Evolutionary conservation across 2,329 filamentous ascomycete species (phyloP), one percentile per base, ranked within the genome.

Genomic region (Botryotinia narcissicola): DNA sequence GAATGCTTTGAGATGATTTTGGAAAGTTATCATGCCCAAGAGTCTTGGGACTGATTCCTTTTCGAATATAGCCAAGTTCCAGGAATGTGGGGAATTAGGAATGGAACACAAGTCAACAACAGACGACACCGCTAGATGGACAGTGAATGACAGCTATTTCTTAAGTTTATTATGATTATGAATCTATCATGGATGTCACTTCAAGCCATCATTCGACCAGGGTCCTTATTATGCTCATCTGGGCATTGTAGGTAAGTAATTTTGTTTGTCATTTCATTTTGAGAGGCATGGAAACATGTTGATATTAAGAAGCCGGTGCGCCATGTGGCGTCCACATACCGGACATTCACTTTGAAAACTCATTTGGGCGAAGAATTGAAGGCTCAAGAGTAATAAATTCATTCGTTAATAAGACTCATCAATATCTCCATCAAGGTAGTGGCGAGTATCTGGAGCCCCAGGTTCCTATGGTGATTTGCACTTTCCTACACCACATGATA

Each of bases 301-400:
- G 14, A 54, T 68, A 54, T 54, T 18, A 32, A 67, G 48, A 40
- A 44, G 18, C 18, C 29, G 35, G n/a, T 42, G n/a, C 54, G n/a
- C 35, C 66, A 69, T 69, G 48, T 69, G 48, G 48, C 37, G 18
- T 69, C 48, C n/a, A 57, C 66, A 69, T 69, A 51, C 66, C 66
- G 14, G 4, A 40, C 3, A 68, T 42, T 42, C 35, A 57, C 48
- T 20, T 16, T 10, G 46, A 20, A 29, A 25, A 12, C 22, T 29
- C 46, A 40, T 9, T 9, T 14, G 48, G 25, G 48, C 42, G 48
- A 57, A 68, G 35, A 57, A 42, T 42, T 57, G 25, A 25, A 51
- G 46, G n/a, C 25, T 54, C 22, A 25, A 9, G 25, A 54, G 25
- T 57, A 48, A 57, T 25, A 5, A 16, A 29, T 42, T 37, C 37